Percentiles rank a stretch among this genome's conserved stretches.
Conservation (phyloP, 2,329 filamentous ascomycete genomes). For the Tolypocladium ovalisporum region DNA sequence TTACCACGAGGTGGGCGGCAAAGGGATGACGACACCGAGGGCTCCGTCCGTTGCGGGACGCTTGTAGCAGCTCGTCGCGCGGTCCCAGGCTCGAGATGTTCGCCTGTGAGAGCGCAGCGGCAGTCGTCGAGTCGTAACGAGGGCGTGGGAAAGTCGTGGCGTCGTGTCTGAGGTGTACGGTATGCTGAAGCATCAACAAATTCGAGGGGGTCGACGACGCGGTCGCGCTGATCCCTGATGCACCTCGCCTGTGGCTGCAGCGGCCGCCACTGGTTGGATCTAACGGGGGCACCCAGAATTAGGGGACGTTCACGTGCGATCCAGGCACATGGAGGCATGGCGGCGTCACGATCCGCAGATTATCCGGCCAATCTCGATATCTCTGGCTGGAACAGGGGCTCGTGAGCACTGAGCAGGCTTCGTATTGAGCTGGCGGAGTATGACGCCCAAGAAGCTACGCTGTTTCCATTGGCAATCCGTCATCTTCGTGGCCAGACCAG, state of each 20-base stretch:
- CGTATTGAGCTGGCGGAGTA: not conserved
- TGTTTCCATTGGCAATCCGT: not conserved
- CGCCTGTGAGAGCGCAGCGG: not conserved
- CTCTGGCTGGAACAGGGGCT: not conserved
- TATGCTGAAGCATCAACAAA: slow-evolving; percentile 1
- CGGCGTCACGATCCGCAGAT: slow-evolving; percentile 1
- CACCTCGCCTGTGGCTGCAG: not conserved
- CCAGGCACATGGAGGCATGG: not conserved
- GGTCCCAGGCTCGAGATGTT: not conserved
- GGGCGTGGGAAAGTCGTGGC: slow-evolving; percentile 2
- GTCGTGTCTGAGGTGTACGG: not conserved
- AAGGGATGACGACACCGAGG: slow-evolving; percentile 2
- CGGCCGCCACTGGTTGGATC: not conserved
- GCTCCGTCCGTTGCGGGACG: not conserved
- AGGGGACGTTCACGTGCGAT: slow-evolving; percentile 6
- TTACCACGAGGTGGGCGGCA: not conserved
- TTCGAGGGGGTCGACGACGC: slow-evolving; percentile 4
- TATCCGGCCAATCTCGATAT: too few relatives aligned
- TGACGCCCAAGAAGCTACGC: not conserved
- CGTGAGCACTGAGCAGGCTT: too few relatives aligned
- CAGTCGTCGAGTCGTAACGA: slow-evolving; percentile 1
- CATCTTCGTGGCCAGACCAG: not conserved
- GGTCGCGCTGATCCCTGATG: slow-evolving; percentile 9
- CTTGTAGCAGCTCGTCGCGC: not conserved
- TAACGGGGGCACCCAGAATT: not conserved